Base-by-base conservation (phyloP, 2,329 filamentous ascomycete species). In the Ophiostoma sp. region DNA sequence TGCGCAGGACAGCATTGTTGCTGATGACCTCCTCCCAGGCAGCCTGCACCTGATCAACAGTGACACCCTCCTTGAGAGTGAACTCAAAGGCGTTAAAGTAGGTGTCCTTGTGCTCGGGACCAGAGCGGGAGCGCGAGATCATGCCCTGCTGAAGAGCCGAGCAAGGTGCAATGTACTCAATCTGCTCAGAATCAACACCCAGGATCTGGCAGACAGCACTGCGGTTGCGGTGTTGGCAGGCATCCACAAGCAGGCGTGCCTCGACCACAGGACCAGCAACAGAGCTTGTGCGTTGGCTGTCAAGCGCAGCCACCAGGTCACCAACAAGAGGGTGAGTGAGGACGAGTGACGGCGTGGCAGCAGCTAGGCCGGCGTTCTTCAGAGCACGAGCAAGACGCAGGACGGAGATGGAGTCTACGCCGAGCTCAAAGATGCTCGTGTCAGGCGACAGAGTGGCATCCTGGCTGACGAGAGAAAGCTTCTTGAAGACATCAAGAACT, bases 81-180 rank as follows among this genome's bases (percentile, higher is more conserved):
- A 94, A 87, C 0, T 79, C 79, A 76, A 97, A 96, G 0, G 83
- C 82, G 70, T 93, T 93, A 78, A 94, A 96, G 76, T 97, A 97
- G 0, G 90, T 79, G 0, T 52, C 36, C 0, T 80, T 77, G 0
- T 83, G 79, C 23, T 81, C 87, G 11, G 87, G 76, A 0, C 67
- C 69, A 0, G 79, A 85, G 52, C 90, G 77, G 33, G 88, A 89
- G 67, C 88, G 85, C 6, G 90, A 90, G 67, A 97, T 87, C 81
- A 97, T 94, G 0, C 93, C 94, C 77, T 94, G 88, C 76, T 97
- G 94, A 0, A 97, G 81, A 0, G 93, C 86, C 0, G 94, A 96
- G 76, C 94, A 97, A 4, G 93, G 94, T 0, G 87, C 87, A 68
- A 97, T 86, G 71, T 87, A 86, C 76, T 95, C 90, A 11, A 97